Base-by-base conservation (phyloP, 805 yeast genomes). In the Lachancea cidri region DNA sequence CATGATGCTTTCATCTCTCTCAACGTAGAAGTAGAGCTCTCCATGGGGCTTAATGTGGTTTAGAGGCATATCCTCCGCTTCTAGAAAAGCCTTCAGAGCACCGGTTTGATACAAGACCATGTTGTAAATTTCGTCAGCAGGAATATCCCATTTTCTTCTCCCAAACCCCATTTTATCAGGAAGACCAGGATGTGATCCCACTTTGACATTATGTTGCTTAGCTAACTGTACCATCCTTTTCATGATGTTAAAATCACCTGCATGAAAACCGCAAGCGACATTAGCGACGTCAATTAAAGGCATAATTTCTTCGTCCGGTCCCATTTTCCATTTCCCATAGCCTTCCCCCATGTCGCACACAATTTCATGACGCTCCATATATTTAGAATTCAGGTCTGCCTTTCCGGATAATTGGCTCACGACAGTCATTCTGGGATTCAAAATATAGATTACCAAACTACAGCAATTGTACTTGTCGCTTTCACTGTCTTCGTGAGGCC, bases 231-330 rank as follows among this genome's bases (percentile, higher is more conserved):
- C 66, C 40, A 65, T 66, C 18, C 57, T 42, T 16, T 49, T 43
- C 71, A 67, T 67, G 27, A 57, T 65, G 27, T 53, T 58, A 38
- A 58, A 62, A 46, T 67, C 71, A 14, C 70, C 70, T 27, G 69
- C 71, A 46, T 67, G 71, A 35, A 61, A 66, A 4, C 71, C 71
- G 49, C 71, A 67, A 7, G 71, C 71, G 40, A 67, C 48, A 41
- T 67, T 67, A 5, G 71, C 71, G 5, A 58, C 53, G 46, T 66
- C 68, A 36, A 67, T 66, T 17, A 52, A 46, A 13, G 68, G 68
- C 68, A 67, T 66, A 22, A 67, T 58, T 18, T 67, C 69, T 15
- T 56, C 66, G 48, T 66, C 70, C 4, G 68, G 68, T 0, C 67
- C 70, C 61, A 65, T 57, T 16, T 31, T 31, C 33, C 33, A 31